Evolutionary conservation across 1,284 basidiomycete species (phyloP), one percentile per base, ranked within the genome.

Genomic region (Moesziomyces parantarcticus): DNA sequence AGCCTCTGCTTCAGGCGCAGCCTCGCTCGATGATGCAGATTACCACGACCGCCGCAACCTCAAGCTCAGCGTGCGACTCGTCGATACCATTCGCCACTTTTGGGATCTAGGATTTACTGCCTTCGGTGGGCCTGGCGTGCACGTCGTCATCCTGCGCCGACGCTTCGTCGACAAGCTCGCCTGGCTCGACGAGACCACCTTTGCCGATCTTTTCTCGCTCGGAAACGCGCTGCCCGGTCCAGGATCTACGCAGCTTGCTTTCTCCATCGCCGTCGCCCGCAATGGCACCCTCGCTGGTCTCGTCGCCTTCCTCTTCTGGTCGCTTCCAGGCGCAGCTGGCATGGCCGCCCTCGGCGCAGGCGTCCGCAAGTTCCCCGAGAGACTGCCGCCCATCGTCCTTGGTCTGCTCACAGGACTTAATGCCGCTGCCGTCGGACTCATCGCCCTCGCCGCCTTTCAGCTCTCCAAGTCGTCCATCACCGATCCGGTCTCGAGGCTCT

Each of bases 321-420:
- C 77, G 29, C 80, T 88, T 5, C 88, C 87, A 8, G 87, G 87
- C 13, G 87, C 88, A 1, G 66, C 86, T 0, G 87, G 85, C 3
- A 89, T 89, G 88, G 87, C 86, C 20, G 86, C 82, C 3, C 80
- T 89, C 10, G 86, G 85, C 0, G 83, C 87, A 1, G 88, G 86
- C n/a, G 85, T 89, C 3, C 77, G 84, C n/a, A 83, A 76, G 6
- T 86, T 89, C 20, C 84, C 85, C 13, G 84, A 86, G 32, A 79
- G 76, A 5, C 85, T 89, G 0, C 88, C 88, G 0, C 77, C 81
- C 1, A 85, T 87, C 41, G 88, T 87, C 13, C 87, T 88, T 43
- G 87, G 86, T 2, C 83, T 89, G 9, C 82, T 90, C 18, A 88
- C 88, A 0, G 89, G 89, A 0, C 73, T 90, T 21, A 89, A 90